Conservation (phyloP, 805 yeast species). For the Lipomyces starkeyi region DNA sequence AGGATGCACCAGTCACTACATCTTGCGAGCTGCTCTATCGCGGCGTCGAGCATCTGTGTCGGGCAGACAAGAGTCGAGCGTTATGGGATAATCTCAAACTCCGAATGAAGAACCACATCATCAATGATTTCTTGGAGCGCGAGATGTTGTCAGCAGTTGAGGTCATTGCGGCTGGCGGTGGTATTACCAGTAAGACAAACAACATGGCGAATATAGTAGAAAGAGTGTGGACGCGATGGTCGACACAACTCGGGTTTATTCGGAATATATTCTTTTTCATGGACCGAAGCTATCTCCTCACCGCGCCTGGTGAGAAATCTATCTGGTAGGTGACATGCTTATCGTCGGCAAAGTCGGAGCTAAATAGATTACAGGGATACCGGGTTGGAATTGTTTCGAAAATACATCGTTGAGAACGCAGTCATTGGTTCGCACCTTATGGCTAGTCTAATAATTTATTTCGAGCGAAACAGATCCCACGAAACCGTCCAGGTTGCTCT, state of each 20-base stretch:
- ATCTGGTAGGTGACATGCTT: constrained; percentile 29
- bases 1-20: constrained; percentile 8
- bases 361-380: constrained; percentile 24
- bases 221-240: constrained; percentile 34
- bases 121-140: constrained; percentile 10
- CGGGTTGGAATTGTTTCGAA: constrained; percentile 29
- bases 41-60: constrained; percentile 44
- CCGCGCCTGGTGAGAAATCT: constrained; percentile 27
- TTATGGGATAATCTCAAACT: constrained; percentile 39
- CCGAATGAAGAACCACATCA: constrained; percentile 29
- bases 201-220: constrained; percentile 36
- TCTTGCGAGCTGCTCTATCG: constrained; percentile 45
- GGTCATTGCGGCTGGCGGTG: constrained; percentile 1
- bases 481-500: not conserved
- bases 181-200: not conserved
- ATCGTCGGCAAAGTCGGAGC: not conserved
- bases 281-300: constrained; percentile 42
- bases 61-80: constrained; percentile 39
- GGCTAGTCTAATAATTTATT: constrained; percentile 22
- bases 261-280: constrained; percentile 43
- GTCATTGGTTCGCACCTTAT: constrained; percentile 13
- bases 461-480: constrained; percentile 19
- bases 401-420: constrained; percentile 13
- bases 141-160: constrained; percentile 13
- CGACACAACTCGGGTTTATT: constrained; percentile 36